These are phyloP conservation scores for Conoideocrella luteorostrata DNA, from an alignment of 2,329 filamentous ascomycete species.

Conservation along the genomic window DNA sequence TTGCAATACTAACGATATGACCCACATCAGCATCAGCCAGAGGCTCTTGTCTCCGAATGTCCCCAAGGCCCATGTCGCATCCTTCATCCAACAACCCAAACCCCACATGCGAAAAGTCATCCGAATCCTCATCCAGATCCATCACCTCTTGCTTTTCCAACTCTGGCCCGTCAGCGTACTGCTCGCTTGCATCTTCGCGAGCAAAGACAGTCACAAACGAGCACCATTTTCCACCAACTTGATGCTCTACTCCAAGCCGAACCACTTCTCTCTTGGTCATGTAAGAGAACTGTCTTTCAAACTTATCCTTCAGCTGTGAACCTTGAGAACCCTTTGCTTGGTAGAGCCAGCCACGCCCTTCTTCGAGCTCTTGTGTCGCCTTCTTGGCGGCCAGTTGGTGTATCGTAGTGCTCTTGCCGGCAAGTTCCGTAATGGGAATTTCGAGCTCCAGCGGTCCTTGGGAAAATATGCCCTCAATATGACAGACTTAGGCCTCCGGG, in stretches of 20 bases:
- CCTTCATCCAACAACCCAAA: no score
- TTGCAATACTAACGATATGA: no score
- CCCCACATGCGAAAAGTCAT: no score
- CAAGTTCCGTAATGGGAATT: conserved; percentile 52
- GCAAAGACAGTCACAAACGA: conserved; percentile 60
- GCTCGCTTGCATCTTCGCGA: conserved; percentile 20
- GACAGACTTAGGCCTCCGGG: conserved; percentile 42
- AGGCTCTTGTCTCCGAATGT: no score
- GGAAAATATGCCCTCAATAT: conserved; percentile 49
- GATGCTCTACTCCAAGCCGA: conserved; percentile 56
- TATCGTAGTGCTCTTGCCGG: conserved; percentile 45
- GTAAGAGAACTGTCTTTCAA: conserved; percentile 46
- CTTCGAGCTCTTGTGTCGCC: conserved; percentile 62
- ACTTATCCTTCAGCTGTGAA: conserved; percentile 37
- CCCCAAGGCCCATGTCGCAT: no score
- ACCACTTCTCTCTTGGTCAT: conserved; percentile 62
- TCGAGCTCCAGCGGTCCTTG: conserved; percentile 56
- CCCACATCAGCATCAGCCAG: no score
- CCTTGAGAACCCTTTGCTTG: conserved; percentile 41
- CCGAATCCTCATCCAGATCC: no score
- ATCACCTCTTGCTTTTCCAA: no score
- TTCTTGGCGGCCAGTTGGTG: conserved; percentile 67
- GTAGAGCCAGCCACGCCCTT: conserved; percentile 60
- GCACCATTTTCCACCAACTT: conserved; percentile 63
- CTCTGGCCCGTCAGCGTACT: conserved; percentile 23